phyloP scores from a whole-genome alignment of 139 green algal species.

The Penium margaritaceum region DNA sequence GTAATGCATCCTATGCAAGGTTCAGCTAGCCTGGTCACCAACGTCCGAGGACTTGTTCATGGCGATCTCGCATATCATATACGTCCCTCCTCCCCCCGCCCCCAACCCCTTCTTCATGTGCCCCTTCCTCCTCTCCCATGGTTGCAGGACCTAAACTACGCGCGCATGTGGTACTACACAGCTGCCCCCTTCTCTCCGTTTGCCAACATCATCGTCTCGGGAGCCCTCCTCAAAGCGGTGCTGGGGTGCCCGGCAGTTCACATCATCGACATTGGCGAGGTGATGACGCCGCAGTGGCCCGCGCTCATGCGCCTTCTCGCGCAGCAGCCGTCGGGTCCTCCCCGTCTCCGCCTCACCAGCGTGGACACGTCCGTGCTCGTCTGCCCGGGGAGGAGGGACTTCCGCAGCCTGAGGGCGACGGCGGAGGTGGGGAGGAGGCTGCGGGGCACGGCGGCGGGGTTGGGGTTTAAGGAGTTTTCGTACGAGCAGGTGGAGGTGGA shows the following conservation, averaged over 20 bases:
- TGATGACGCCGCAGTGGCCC: neutral
- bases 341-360: neutral
- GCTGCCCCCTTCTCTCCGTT: neutral
- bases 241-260: neutral
- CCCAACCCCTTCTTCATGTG: neutral
- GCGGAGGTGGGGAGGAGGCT: neutral
- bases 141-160: neutral
- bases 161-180: neutral
- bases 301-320: neutral
- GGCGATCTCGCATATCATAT: too few species aligned
- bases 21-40: too few species aligned
- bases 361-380: neutral
- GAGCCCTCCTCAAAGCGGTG: neutral
- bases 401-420: neutral
- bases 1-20: too few species aligned
- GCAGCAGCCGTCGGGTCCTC: neutral
- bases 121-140: neutral
- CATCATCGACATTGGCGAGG: slow-evolving; percentile 2
- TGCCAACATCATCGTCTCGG: neutral
- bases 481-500: neutral
- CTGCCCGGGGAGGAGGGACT: neutral
- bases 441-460: neutral
- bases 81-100: neutral
- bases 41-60: too few species aligned
- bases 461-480: neutral